Percentiles rank a stretch among this genome's conserved stretches.
Conservation (phyloP, 208 protist genomes). For the Tritrichomonas musculus region DNA sequence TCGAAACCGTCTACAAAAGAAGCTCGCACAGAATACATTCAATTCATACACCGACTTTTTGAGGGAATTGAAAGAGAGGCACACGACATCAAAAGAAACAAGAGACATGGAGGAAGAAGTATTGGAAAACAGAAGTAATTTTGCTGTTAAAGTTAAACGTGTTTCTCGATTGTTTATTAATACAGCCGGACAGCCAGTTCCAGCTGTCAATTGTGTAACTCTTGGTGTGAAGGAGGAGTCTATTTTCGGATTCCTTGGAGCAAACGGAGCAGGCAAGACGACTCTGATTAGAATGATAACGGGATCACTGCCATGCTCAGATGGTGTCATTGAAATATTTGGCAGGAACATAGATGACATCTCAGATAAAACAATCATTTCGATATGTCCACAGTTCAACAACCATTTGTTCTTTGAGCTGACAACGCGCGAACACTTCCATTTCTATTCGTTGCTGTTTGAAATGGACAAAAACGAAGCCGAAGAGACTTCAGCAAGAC, state of each 20-base stretch:
- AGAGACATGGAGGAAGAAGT: slow-evolving; percentile 14
- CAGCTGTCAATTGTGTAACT: not conserved
- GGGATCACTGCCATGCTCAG: not conserved
- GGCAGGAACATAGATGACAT: not conserved
- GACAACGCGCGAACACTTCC: not conserved
- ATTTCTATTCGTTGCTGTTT: not conserved
- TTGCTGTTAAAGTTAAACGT: not conserved
- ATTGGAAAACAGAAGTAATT: not conserved
- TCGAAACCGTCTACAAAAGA: not conserved
- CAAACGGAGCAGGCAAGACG: slow-evolving; percentile 48
- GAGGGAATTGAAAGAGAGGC: not conserved
- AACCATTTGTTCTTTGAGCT: not conserved
- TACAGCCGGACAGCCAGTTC: not conserved
- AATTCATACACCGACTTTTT: not conserved
- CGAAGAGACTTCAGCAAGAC: not conserved
- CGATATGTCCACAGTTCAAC: slow-evolving; percentile 18
- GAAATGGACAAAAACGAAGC: not conserved
- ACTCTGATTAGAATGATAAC: slow-evolving; percentile 47
- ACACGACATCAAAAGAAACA: not conserved
- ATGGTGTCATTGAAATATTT: not conserved
- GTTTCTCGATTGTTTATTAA: not conserved
- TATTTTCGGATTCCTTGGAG: slow-evolving; percentile 45
- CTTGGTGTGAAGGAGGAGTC: not conserved
- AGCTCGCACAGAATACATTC: not conserved
- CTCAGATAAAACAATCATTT: not conserved